Conservation (phyloP, 2,329 filamentous ascomycete species). For the Pestalotiopsis fici region DNA sequence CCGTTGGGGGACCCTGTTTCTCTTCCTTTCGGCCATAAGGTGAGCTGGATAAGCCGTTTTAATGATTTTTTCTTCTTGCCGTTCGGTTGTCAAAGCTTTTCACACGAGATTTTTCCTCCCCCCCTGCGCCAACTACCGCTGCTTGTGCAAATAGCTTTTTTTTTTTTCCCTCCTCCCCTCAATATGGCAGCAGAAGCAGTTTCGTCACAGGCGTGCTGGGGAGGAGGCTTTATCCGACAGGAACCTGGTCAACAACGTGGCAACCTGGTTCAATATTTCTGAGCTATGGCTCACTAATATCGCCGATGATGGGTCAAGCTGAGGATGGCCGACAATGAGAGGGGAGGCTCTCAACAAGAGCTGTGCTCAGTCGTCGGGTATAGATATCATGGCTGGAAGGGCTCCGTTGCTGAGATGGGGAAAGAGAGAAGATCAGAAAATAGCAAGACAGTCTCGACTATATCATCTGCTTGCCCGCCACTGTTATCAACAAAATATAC, state of each 20-base stretch:
- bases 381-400: background rate
- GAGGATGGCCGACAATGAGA: background rate
- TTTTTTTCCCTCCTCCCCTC: background rate
- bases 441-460: background rate
- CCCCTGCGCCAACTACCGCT: background rate
- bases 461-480: background rate
- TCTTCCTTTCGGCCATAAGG: background rate
- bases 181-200: background rate
- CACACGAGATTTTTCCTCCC: background rate
- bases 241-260: constrained; percentile 10
- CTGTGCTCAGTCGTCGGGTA: background rate
- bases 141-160: background rate
- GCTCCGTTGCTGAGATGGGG: background rate
- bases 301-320: constrained; percentile 1
- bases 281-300: constrained; percentile 1
- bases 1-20: background rate
- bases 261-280: constrained; percentile 10
- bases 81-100: background rate
- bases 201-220: background rate
- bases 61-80: background rate
- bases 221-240: constrained; percentile 4
- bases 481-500: background rate
- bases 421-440: background rate
- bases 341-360: background rate
- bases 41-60: background rate